Evolutionary conservation across 1,284 basidiomycete species (phyloP).

Genomic region (Leccinum fallax): DNA sequence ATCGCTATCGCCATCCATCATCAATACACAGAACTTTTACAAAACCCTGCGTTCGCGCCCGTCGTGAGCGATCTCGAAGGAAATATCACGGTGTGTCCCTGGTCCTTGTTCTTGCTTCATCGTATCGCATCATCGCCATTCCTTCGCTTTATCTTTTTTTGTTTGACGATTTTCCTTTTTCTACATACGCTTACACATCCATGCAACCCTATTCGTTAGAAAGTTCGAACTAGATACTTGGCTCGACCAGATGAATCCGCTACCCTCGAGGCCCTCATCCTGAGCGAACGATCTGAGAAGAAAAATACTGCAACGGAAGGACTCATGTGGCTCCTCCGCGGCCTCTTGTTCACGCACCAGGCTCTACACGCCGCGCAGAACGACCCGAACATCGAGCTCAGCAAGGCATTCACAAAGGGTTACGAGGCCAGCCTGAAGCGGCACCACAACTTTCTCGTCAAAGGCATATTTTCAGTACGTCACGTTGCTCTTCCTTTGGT

Average conservation of each 20-base stretch:
- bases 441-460: conserved; percentile 89
- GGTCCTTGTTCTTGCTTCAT: neutral
- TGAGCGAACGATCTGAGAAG: conserved; percentile 86
- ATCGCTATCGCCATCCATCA: neutral
- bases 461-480: conserved; percentile 83
- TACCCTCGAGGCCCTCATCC: conserved; percentile 86
- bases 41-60: conserved; percentile 82
- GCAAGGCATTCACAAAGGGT: conserved; percentile 76
- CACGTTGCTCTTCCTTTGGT: neutral
- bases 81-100: conserved; percentile 76
- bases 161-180: neutral
- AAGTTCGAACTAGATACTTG: conserved; percentile 84
- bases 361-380: conserved; percentile 77
- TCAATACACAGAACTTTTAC: conserved; percentile 75
- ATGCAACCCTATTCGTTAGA: conserved; percentile 49
- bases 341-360: conserved; percentile 89
- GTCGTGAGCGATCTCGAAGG: conserved; percentile 91
- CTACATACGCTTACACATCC: neutral
- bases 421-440: conserved; percentile 86
- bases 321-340: conserved; percentile 89
- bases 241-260: conserved; percentile 63
- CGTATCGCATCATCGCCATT: neutral
- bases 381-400: conserved; percentile 73
- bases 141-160: neutral
- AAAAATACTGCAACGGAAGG: conserved; percentile 89